phyloP scores from a whole-genome alignment of 163 green algal genomes.

The Trebouxia gelatinosa region DNA sequence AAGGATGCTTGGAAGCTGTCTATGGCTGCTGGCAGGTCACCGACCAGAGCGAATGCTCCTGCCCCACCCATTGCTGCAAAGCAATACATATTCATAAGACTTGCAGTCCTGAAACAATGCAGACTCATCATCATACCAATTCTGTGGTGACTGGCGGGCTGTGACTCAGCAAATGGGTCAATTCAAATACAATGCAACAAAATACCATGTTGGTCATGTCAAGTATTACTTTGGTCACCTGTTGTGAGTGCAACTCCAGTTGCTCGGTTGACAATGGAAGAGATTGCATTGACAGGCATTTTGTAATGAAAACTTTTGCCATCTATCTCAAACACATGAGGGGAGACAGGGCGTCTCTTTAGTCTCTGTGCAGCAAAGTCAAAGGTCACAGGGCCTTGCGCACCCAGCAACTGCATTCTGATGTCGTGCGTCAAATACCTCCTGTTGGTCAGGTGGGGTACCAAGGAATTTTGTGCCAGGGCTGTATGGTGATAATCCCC shows the following conservation, averaged over 20 bases:
- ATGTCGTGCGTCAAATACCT: conserved; percentile 48
- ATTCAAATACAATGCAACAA: background rate
- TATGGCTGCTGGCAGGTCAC: conserved; percentile 67
- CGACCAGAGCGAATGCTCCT: conserved; percentile 71
- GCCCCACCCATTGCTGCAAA: conserved; percentile 62
- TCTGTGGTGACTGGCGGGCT: too few relatives aligned
- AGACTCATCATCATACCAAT: too few relatives aligned
- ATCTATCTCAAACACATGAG: conserved; percentile 87
- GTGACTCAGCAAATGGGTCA: background rate
- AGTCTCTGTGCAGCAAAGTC: conserved; percentile 56
- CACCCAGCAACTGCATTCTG: background rate
- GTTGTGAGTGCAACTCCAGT: conserved; percentile 76
- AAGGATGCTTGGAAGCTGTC: conserved; percentile 54
- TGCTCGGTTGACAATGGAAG: conserved; percentile 85
- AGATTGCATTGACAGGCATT: conserved; percentile 80
- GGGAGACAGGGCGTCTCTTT: conserved; percentile 83
- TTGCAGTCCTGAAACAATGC: background rate
- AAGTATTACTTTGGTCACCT: conserved; percentile 45
- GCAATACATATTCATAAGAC: background rate
- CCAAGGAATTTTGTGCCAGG: conserved; percentile 88
- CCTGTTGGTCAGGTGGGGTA: conserved; percentile 81
- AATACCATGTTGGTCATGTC: background rate
- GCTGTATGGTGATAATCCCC: conserved; percentile 83
- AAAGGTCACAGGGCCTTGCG: background rate
- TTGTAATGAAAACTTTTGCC: conserved; percentile 81